Percentiles rank a stretch among this genome's conserved stretches.
Conservation (phyloP, 371 early-diverging fungal species). For the Apophysomyces sp. region DNA sequence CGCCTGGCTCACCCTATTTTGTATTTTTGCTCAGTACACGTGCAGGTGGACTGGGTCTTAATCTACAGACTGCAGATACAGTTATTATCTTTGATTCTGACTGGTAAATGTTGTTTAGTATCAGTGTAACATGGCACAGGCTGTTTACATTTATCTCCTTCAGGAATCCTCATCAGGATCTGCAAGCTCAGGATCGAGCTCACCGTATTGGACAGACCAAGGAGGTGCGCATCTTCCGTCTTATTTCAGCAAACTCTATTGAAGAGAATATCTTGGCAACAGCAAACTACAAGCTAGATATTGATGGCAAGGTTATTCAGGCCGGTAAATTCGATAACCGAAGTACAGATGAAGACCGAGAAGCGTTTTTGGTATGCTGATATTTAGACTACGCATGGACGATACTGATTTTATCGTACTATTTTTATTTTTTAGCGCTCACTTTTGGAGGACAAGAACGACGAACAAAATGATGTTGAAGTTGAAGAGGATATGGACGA, state of each 20-base stretch:
- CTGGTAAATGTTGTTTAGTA: conserved; percentile 56
- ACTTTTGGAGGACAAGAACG: conserved; percentile 68
- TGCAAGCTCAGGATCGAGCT: conserved; percentile 99
- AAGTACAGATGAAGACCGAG: conserved; percentile 91
- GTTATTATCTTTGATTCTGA: conserved; percentile 99
- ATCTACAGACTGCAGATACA: conserved; percentile 99
- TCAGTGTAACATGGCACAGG: no score
- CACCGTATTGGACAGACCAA: conserved; percentile 99
- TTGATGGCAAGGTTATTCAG: conserved; percentile 98
- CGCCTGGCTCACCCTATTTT: conserved; percentile 79
- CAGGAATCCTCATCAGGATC: conserved; percentile 97
- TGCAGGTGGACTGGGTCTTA: conserved; percentile 99
- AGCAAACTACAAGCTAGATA: conserved; percentile 94
- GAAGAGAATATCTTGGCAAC: conserved; percentile 97
- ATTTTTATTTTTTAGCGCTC: conserved; percentile 46
- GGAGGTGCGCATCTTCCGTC: conserved; percentile 96
- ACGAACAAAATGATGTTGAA: conserved; percentile 59
- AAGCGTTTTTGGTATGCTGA: conserved; percentile 65
- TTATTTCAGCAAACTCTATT: conserved; percentile 93
- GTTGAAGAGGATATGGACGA: conserved; percentile 63
- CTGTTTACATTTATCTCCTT: no score
- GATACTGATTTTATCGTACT: no score
- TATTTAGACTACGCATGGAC: neutral
- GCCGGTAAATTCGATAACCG: conserved; percentile 99
- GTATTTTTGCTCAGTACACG: conserved; percentile 98